Conservation (phyloP, 2,329 filamentous ascomycete genomes). For the Sporothrix pallida region DNA sequence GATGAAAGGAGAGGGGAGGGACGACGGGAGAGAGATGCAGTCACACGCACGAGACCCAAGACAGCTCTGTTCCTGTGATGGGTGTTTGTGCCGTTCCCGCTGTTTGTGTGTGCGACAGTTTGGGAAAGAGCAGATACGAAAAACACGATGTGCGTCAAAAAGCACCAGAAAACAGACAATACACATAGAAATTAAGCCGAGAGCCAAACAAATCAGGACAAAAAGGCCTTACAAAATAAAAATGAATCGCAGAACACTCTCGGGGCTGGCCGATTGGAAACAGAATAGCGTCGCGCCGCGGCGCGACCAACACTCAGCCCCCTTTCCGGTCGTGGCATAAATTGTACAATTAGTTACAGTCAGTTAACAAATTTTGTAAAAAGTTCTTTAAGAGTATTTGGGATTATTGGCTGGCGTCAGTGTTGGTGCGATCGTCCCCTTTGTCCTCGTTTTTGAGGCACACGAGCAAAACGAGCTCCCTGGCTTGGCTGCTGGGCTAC, state of each 20-base stretch:
- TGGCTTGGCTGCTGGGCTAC: no score
- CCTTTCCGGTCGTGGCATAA: neutral
- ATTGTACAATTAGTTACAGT: neutral
- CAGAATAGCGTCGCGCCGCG: slow-evolving; percentile 3
- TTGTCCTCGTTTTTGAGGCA: slow-evolving; percentile 1
- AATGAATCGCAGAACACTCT: no score
- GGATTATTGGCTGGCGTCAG: neutral
- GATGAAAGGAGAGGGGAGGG: neutral
- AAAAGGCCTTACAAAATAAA: neutral
- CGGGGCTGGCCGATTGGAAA: neutral
- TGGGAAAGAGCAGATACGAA: neutral
- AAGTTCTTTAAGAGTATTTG: neutral
- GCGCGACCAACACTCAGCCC: slow-evolving; percentile 18
- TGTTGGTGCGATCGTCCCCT: neutral
- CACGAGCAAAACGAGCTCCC: slow-evolving; percentile 1
- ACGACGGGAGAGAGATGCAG: neutral
- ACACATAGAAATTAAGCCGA: no score
- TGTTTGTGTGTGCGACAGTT: neutral
- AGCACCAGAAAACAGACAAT: no score
- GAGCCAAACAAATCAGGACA: neutral
- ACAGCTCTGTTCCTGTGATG: neutral
- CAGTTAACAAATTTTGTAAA: neutral
- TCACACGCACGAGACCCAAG: neutral
- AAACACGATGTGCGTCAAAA: no score
- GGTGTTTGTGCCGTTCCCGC: neutral